Conservation (phyloP, 2,329 filamentous ascomycete genomes). For the Stagonosporopsis cucurbitacearum region DNA sequence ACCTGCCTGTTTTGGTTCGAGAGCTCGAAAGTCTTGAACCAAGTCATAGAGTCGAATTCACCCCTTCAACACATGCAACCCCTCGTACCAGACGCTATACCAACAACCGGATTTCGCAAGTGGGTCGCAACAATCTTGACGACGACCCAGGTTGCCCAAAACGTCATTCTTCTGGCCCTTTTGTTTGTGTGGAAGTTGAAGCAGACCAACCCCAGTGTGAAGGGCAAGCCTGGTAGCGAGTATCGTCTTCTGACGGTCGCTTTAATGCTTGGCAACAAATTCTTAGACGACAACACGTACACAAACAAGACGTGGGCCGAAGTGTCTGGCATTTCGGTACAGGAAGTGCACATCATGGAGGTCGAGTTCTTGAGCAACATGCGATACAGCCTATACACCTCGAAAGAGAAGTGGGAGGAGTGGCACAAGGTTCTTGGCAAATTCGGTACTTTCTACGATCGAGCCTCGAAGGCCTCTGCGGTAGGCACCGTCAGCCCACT, state of each 20-base stretch:
- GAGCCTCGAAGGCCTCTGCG: constrained; percentile 61
- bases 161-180: constrained; percentile 88
- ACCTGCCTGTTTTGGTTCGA: constrained; percentile 99
- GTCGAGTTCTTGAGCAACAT: constrained; percentile 99
- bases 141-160: constrained; percentile 95
- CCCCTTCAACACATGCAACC: constrained; percentile 55
- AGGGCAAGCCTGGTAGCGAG: constrained; percentile 91
- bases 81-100: constrained; percentile 74
- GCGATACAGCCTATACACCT: constrained; percentile 89
- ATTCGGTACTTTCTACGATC: constrained; percentile 83
- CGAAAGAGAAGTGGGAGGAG: constrained; percentile 81
- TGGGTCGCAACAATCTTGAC: constrained; percentile 91
- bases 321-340: constrained; percentile 90
- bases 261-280: constrained; percentile 98
- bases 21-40: constrained; percentile 76
- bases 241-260: constrained; percentile 92
- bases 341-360: constrained; percentile 98
- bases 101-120: constrained; percentile 82
- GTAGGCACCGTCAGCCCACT: constrained; percentile 49
- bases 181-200: constrained; percentile 94
- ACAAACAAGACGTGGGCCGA: constrained; percentile 99
- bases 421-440: constrained; percentile 85
- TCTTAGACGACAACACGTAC: constrained; percentile 98
- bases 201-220: constrained; percentile 84
- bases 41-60: constrained; percentile 68